Evolutionary conservation across 2,329 filamentous ascomycete species (phyloP).

Genomic region (Stachybotrys chlorohalonatus): DNA sequence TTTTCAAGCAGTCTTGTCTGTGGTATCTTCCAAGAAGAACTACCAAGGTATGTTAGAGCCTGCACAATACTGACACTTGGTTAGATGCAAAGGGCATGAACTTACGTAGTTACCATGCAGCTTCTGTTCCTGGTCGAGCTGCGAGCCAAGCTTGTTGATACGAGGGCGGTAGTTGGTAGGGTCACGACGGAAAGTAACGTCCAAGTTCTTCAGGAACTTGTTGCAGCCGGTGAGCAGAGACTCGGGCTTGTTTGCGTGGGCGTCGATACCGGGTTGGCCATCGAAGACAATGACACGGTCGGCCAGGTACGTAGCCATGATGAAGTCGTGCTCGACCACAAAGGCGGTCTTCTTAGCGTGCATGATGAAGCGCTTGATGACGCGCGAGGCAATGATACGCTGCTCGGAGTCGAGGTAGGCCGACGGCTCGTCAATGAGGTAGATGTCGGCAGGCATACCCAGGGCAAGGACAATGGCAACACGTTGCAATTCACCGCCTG

Average conservation of each 20-base stretch:
- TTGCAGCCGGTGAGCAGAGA: constrained; percentile 94
- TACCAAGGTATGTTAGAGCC: constrained; percentile 24
- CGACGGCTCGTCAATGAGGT: constrained; percentile 95
- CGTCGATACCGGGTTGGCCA: constrained; percentile 79
- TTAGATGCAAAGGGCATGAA: constrained; percentile 12
- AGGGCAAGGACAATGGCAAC: constrained; percentile 97
- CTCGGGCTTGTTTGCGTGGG: constrained; percentile 83
- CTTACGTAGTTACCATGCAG: constrained; percentile 79
- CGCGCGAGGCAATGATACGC: constrained; percentile 91
- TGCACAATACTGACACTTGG: neutral
- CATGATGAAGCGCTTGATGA: constrained; percentile 99
- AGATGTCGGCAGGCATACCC: constrained; percentile 92
- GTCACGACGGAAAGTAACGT: constrained; percentile 97
- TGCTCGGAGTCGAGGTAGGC: constrained; percentile 98
- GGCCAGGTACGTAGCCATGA: constrained; percentile 72
- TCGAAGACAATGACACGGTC: constrained; percentile 99
- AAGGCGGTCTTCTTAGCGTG: constrained; percentile 99
- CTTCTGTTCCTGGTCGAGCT: constrained; percentile 98
- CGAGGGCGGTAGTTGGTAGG: constrained; percentile 92
- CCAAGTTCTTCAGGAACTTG: constrained; percentile 88
- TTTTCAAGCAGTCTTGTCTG: constrained; percentile 51
- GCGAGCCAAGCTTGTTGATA: constrained; percentile 95
- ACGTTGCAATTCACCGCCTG: constrained; percentile 98
- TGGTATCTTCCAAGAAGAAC: constrained; percentile 89
- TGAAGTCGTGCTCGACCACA: constrained; percentile 99